Percentiles rank a stretch among this genome's conserved stretches.
Evolutionary conservation across 2,329 filamentous ascomycete genomes (phyloP).

Genomic region (Aspergillus tubingensis): DNA sequence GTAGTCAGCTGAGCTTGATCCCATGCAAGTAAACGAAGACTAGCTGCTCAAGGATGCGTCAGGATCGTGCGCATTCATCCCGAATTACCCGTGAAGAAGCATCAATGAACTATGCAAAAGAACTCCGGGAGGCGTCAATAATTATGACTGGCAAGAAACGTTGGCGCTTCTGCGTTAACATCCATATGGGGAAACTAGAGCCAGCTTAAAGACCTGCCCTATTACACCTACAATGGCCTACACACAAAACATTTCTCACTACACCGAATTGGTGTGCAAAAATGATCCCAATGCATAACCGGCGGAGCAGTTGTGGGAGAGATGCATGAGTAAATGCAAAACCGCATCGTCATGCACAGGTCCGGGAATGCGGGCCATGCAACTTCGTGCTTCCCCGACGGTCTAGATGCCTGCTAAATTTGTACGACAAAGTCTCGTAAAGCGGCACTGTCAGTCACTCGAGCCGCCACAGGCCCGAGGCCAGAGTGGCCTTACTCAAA

Average conservation of each 20-base stretch:
- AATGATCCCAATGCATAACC: neutral
- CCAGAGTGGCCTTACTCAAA: too few species aligned
- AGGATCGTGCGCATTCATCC: slow-evolving; percentile 5
- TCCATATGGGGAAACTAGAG: neutral
- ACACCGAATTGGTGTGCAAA: neutral
- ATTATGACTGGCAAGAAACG: too few species aligned
- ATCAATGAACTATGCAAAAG: neutral
- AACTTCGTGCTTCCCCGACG: slow-evolving; percentile 1
- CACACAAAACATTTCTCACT: neutral
- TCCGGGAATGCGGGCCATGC: slow-evolving; percentile 14
- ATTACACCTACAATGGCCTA: neutral
- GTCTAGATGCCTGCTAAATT: neutral
- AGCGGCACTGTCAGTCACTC: neutral
- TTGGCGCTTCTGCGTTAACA: too few species aligned
- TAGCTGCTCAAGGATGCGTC: slow-evolving; percentile 14
- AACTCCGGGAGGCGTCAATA: neutral
- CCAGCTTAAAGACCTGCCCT: neutral
- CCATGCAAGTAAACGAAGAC: neutral
- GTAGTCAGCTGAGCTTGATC: neutral
- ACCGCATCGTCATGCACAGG: slow-evolving; percentile 11
- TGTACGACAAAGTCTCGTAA: neutral
- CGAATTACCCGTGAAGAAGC: slow-evolving; percentile 8
- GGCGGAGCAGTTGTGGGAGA: neutral
- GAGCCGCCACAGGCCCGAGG: neutral
- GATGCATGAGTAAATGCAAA: slow-evolving; percentile 15